These are phyloP conservation scores for Tritrichomonas musculus DNA, from an alignment of 208 protist genomes.

Conservation along the genomic window DNA sequence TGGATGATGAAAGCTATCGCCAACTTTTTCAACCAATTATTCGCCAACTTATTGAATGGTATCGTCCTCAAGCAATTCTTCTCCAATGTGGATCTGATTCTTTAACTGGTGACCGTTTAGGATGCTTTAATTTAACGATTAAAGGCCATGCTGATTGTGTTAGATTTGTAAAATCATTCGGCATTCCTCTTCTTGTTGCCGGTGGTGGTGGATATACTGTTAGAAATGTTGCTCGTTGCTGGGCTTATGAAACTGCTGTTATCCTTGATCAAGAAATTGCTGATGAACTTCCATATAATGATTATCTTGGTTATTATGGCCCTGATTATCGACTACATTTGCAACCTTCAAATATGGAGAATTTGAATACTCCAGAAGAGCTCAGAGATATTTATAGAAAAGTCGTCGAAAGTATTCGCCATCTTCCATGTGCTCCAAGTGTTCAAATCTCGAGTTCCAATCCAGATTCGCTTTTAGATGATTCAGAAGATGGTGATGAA, in stretches of 20 bases:
- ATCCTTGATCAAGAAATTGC: constrained; percentile 40
- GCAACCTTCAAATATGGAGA: constrained; percentile 57
- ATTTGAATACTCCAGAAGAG: constrained; percentile 60
- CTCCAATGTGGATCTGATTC: constrained; percentile 92
- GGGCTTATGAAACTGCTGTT: constrained; percentile 78
- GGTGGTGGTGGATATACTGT: constrained; percentile 98
- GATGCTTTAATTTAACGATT: constrained; percentile 71
- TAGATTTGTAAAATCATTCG: constrained; percentile 66
- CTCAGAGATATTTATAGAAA: constrained; percentile 42
- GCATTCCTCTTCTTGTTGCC: constrained; percentile 80
- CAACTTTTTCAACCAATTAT: constrained; percentile 81
- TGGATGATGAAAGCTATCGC: constrained; percentile 70
- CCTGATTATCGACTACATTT: constrained; percentile 61
- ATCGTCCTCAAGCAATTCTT: constrained; percentile 81
- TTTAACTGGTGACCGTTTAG: constrained; percentile 67
- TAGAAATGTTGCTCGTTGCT: constrained; percentile 85
- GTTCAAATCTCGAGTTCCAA: background rate
- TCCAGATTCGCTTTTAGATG: background rate
- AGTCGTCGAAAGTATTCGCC: background rate
- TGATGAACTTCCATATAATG: constrained; percentile 57
- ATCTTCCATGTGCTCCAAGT: background rate
- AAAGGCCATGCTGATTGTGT: constrained; percentile 56
- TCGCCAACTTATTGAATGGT: constrained; percentile 57
- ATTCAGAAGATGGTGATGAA: background rate
- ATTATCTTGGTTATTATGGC: constrained; percentile 68